These are phyloP conservation scores for Phytopythium oedochilum DNA, from an alignment of 352 stramenopile species.

Conservation along the genomic window DNA sequence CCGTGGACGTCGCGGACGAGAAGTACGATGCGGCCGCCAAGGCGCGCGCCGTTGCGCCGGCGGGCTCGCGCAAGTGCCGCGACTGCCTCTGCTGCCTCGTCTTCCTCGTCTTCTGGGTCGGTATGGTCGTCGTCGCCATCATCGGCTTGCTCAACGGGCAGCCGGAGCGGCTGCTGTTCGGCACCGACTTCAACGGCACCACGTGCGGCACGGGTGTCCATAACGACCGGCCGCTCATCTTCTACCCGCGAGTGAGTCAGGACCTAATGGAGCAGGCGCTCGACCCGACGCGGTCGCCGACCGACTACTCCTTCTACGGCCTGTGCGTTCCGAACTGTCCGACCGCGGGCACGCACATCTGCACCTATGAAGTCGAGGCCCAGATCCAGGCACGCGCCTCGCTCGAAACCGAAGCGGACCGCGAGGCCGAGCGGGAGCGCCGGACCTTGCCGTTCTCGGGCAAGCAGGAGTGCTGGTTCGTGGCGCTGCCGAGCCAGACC, in stretches of 20 bases:
- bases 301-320: constrained; percentile 62
- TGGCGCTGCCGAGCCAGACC: constrained; percentile 50
- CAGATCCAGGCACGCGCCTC: constrained; percentile 33
- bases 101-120: constrained; percentile 73
- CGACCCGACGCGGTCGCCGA: constrained; percentile 38
- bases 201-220: constrained; percentile 53
- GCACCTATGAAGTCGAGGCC: constrained; percentile 69
- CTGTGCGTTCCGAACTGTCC: constrained; percentile 63
- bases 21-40: constrained; percentile 14
- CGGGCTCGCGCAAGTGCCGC: constrained; percentile 52
- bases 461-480: constrained; percentile 52
- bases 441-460: constrained; percentile 24
- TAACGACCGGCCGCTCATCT: constrained; percentile 32
- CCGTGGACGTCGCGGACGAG: constrained; percentile 28
- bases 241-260: constrained; percentile 75
- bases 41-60: constrained; percentile 44
- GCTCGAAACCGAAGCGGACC: constrained; percentile 29
- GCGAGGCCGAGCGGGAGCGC: constrained; percentile 37
- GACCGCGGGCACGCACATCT: constrained; percentile 46
- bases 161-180: constrained; percentile 64
- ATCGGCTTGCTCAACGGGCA: constrained; percentile 61
- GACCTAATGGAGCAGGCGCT: constrained; percentile 59
- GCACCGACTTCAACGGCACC: constrained; percentile 68
- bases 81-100: constrained; percentile 63
- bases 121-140: constrained; percentile 54